phyloP scores from a whole-genome alignment of 768 basidiomycete species.

The Serendipita sp. region DNA sequence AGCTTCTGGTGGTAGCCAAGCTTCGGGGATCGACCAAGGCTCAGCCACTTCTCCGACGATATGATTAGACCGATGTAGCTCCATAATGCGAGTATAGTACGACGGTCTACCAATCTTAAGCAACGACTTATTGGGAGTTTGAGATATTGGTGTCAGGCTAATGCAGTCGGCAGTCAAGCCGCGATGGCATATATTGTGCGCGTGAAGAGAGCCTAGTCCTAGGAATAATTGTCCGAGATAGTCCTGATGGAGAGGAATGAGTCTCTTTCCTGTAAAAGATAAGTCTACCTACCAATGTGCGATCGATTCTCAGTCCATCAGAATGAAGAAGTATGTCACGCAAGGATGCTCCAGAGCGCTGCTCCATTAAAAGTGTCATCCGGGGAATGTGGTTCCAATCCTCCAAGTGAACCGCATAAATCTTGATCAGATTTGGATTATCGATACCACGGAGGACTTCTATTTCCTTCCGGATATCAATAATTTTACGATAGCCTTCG shows the following conservation, averaged over 20 bases:
- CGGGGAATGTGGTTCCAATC: constrained; percentile 32
- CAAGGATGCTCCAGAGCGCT: constrained; percentile 47
- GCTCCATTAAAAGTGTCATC: constrained; percentile 55
- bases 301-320: constrained; percentile 53
- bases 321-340: constrained; percentile 64
- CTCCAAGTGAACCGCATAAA: constrained; percentile 51
- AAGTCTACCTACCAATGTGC: constrained; percentile 38
- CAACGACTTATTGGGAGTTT: constrained; percentile 37
- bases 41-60: constrained; percentile 25
- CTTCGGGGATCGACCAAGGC: background rate
- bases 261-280: background rate
- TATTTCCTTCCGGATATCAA: constrained; percentile 39
- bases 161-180: constrained; percentile 46
- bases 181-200: constrained; percentile 51
- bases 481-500: constrained; percentile 44
- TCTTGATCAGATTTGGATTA: constrained; percentile 48
- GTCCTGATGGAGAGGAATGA: constrained; percentile 30
- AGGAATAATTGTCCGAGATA: constrained; percentile 59
- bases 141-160: constrained; percentile 39
- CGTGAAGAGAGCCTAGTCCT: constrained; percentile 52
- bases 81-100: constrained; percentile 56
- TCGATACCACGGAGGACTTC: constrained; percentile 45
- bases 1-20: constrained; percentile 57
- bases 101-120: constrained; percentile 61
- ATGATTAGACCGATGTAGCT: constrained; percentile 72